A percentile compares a stretch with the other conserved stretches of the same genome.
Conservation (phyloP, 2,329 filamentous ascomycete genomes). For the Phaeosphaeriaceae sp. region DNA sequence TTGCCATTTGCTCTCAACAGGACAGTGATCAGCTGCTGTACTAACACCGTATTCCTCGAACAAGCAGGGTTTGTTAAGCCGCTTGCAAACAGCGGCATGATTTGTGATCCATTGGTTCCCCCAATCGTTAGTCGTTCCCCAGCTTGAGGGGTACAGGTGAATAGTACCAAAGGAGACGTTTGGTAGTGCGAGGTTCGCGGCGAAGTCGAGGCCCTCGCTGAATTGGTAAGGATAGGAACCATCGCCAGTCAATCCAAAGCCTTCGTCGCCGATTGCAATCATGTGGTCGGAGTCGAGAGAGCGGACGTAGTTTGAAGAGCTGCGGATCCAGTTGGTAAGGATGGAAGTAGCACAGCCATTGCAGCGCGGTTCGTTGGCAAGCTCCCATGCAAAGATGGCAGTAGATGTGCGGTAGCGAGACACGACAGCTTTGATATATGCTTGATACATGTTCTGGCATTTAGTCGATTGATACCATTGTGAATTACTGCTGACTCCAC, state of each 20-base stretch:
- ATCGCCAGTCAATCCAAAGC: constrained; percentile 43
- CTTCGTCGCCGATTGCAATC: constrained; percentile 63
- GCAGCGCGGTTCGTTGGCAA: constrained; percentile 58
- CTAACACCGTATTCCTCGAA: constrained; percentile 51
- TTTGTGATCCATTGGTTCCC: constrained; percentile 64
- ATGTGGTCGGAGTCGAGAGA: constrained; percentile 60
- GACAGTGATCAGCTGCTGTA: constrained; percentile 30
- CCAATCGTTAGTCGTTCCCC: constrained; percentile 62
- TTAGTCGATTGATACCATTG: too few species aligned
- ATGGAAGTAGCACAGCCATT: constrained; percentile 63
- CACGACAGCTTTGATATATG: constrained; percentile 62
- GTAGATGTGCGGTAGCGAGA: constrained; percentile 57
- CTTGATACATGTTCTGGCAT: too few species aligned
- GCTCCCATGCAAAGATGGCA: constrained; percentile 64
- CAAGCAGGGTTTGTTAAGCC: constrained; percentile 50
- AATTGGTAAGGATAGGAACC: constrained; percentile 46
- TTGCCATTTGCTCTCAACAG: constrained; percentile 41
- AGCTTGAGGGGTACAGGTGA: constrained; percentile 66
- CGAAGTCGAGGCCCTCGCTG: constrained; percentile 63
- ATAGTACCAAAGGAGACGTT: constrained; percentile 64
- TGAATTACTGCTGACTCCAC: too few species aligned
- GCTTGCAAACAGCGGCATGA: constrained; percentile 55
- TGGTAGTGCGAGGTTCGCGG: constrained; percentile 57
- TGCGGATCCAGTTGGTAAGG: constrained; percentile 67
- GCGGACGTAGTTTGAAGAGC: constrained; percentile 69